Evolutionary conservation across 345 rosid genomes (phyloP).

Genomic region (Eucalyptus curtisii): DNA sequence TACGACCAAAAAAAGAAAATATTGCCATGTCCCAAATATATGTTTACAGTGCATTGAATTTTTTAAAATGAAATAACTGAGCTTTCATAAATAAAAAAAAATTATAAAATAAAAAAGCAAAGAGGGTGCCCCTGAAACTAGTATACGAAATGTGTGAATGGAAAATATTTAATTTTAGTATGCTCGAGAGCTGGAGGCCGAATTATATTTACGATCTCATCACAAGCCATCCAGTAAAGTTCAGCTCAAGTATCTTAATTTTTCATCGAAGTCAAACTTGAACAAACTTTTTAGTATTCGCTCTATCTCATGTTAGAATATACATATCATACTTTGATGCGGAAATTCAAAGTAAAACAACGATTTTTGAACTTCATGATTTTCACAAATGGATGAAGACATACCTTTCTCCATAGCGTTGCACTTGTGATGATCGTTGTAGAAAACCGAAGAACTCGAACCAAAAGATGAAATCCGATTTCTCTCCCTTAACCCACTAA

Average conservation of each 20-base stretch:
- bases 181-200: neutral
- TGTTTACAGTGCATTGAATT: neutral
- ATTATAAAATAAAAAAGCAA: neutral
- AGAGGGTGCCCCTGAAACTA: neutral
- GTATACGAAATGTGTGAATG: neutral
- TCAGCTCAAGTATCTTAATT: neutral
- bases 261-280: neutral
- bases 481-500: no score
- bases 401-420: no score
- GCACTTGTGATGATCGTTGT: no score
- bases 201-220: neutral
- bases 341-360: no score
- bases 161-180: neutral
- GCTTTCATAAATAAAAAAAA: neutral
- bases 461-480: no score
- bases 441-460: no score
- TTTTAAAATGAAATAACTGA: neutral
- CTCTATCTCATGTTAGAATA: neutral
- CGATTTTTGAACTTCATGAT: no score
- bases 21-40: neutral
- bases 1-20: neutral
- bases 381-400: no score
- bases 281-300: neutral
- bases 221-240: neutral
- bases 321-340: no score